Percentiles rank a stretch among this genome's conserved stretches.
These are phyloP conservation scores for Colletotrichum caudatum DNA, from an alignment of 2,329 filamentous ascomycete genomes.

Conservation along the genomic window DNA sequence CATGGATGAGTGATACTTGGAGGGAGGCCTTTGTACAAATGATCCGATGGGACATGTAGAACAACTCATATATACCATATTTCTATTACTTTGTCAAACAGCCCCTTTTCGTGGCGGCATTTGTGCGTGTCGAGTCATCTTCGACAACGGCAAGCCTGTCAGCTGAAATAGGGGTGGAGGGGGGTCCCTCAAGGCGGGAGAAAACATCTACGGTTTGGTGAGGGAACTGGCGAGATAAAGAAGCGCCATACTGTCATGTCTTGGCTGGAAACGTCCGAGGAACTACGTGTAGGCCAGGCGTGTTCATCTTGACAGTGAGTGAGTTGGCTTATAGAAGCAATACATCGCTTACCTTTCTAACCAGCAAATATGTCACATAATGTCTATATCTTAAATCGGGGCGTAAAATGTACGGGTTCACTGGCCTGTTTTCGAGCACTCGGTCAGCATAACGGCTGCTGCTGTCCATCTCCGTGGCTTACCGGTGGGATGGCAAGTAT, in stretches of 20 bases:
- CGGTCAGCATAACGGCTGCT: background rate
- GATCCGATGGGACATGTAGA: slow-evolving; percentile 24
- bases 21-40: slow-evolving; percentile 17
- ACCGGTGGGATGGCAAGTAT: background rate
- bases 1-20: background rate
- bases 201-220: background rate
- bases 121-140: background rate
- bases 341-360: background rate
- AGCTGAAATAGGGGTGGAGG: background rate
- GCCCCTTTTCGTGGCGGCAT: no score
- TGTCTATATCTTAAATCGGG: background rate
- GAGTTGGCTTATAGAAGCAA: background rate
- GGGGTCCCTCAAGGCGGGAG: background rate
- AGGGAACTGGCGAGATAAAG: background rate
- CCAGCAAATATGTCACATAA: background rate
- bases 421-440: background rate
- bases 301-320: no score
- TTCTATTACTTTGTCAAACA: background rate
- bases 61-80: slow-evolving; percentile 31
- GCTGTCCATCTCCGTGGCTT: background rate
- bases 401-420: background rate
- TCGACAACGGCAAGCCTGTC: background rate
- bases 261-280: background rate
- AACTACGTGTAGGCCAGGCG: background rate
- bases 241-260: background rate